These are phyloP conservation scores for Elaeis guineensis DNA, from an alignment of 176 grass and related monocot species.

Conservation along the genomic window DNA sequence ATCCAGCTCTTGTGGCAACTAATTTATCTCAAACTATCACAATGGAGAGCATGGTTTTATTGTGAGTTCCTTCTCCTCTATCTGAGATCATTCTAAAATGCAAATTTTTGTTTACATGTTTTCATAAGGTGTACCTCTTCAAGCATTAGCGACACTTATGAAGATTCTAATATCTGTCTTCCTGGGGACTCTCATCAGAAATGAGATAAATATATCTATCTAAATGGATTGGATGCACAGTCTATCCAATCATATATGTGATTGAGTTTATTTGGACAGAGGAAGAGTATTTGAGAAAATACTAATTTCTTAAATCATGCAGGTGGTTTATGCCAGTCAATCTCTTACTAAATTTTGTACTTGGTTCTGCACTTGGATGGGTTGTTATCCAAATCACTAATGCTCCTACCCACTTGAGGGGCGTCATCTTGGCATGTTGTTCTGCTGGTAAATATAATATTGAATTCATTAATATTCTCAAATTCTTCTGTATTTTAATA, in stretches of 20 bases:
- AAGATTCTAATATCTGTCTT: too few species aligned
- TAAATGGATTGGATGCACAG: too few species aligned
- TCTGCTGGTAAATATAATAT: constrained; percentile 45
- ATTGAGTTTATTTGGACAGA: background rate
- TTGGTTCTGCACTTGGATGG: constrained; percentile 76
- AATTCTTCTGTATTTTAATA: too few species aligned
- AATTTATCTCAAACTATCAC: constrained; percentile 1
- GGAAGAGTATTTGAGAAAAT: constrained; percentile 1
- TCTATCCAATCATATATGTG: too few species aligned
- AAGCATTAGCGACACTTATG: too few species aligned
- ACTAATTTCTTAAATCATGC: constrained; percentile 4
- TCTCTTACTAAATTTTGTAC: constrained; percentile 45
- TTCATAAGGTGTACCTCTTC: too few species aligned
- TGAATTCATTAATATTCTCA: too few species aligned
- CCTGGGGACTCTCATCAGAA: too few species aligned
- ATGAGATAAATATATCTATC: too few species aligned
- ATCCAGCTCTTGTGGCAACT: background rate
- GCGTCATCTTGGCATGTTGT: constrained; percentile 73
- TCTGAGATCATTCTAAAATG: too few species aligned
- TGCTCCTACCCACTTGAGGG: constrained; percentile 45
- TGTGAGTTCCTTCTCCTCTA: background rate
- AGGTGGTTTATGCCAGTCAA: constrained; percentile 98
- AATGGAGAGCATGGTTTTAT: background rate
- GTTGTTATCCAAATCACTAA: constrained; percentile 42
- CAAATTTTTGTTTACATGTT: too few species aligned